Conservation (phyloP, 176 grass and related monocot species). For the Avena eriantha region DNA sequence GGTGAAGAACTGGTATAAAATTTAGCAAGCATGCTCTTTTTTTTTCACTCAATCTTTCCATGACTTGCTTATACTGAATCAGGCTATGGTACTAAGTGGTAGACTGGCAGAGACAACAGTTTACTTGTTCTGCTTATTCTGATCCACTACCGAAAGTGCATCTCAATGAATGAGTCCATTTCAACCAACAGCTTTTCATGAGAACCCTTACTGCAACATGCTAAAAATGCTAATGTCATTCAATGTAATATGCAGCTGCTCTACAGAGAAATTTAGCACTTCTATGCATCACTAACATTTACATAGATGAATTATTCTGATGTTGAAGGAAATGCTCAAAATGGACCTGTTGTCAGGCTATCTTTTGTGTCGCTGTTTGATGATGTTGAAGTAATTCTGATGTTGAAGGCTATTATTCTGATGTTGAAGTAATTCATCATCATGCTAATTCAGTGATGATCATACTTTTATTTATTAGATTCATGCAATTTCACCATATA, state of each 20-base stretch:
- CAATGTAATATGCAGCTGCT: constrained; percentile 66
- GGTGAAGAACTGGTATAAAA: no score
- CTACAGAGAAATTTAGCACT: constrained; percentile 14
- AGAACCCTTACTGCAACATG: constrained; percentile 91
- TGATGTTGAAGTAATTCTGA: constrained; percentile 56
- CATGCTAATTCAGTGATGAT: background rate
- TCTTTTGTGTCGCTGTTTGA: constrained; percentile 93
- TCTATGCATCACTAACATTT: constrained; percentile 19
- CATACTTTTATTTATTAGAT: constrained; percentile 23
- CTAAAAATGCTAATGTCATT: constrained; percentile 80
- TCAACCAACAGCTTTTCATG: constrained; percentile 63
- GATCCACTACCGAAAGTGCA: constrained; percentile 86
- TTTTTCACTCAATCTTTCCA: no score
- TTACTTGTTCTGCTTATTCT: constrained; percentile 86
- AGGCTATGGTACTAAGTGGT: background rate
- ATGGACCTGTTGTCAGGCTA: constrained; percentile 71
- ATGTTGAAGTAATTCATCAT: constrained; percentile 52
- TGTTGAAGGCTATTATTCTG: no score
- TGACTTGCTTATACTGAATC: no score
- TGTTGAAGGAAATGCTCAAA: constrained; percentile 86
- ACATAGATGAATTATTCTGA: constrained; percentile 54
- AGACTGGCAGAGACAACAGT: constrained; percentile 83
- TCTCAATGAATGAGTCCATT: constrained; percentile 52
- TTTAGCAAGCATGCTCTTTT: no score
- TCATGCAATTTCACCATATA: constrained; percentile 14